phyloP scores from a whole-genome alignment of 2,329 filamentous ascomycete genomes.

The Emergomyces orientalis region DNA sequence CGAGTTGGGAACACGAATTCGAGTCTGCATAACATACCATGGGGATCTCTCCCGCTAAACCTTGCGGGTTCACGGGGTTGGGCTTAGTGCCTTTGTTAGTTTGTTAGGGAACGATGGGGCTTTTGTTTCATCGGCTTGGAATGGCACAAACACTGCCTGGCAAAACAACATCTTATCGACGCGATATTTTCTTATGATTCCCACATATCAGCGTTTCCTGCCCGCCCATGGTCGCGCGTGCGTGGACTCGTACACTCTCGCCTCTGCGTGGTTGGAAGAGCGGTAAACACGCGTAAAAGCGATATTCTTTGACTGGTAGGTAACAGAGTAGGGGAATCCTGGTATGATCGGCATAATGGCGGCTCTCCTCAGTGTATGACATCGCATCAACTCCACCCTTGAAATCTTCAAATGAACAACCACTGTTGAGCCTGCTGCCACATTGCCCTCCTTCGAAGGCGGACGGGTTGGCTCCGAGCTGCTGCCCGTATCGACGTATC shows the following conservation, averaged over 20 bases:
- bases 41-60: background rate
- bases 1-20: background rate
- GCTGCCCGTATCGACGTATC: background rate
- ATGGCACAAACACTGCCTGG: no score
- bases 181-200: no score
- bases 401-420: background rate
- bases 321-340: background rate
- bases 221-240: no score
- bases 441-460: background rate
- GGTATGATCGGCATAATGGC: background rate
- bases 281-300: no score
- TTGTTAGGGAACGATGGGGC: background rate
- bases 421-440: background rate
- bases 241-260: no score
- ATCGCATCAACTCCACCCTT: background rate
- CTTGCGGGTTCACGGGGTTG: background rate
- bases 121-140: background rate
- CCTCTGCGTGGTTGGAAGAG: no score
- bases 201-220: no score
- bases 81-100: background rate
- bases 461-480: background rate
- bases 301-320: background rate
- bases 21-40: background rate
- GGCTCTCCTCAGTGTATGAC: background rate
- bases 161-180: no score